These are phyloP conservation scores for Carpinus viminea DNA, from an alignment of 306 rosid genomes.

Conservation along the genomic window DNA sequence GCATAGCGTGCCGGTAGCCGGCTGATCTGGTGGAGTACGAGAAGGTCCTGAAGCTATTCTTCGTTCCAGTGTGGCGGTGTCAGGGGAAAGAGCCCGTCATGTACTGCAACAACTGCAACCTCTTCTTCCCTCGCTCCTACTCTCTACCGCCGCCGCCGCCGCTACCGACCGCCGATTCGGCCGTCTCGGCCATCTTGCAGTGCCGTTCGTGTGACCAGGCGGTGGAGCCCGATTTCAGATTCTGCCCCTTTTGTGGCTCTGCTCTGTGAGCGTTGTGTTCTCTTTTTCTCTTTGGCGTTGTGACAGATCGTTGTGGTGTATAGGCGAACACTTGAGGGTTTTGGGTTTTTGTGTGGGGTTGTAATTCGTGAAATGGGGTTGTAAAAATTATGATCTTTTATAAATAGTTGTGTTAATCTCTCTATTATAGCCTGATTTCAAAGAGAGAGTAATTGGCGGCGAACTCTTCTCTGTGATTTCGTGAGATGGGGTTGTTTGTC, in stretches of 20 bases:
- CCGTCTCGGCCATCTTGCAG: constrained; percentile 33
- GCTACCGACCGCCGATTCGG: constrained; percentile 4
- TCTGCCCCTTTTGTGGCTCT: constrained; percentile 85
- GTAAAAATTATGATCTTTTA: background rate
- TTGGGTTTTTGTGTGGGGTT: constrained; percentile 3
- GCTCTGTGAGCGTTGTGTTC: constrained; percentile 33
- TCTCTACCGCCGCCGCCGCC: constrained; percentile 51
- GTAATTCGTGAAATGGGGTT: too few relatives aligned
- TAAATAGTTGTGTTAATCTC: too few relatives aligned
- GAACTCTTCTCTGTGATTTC: too few relatives aligned
- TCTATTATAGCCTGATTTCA: too few relatives aligned
- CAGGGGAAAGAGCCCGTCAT: constrained; percentile 64
- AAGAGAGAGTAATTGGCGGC: too few relatives aligned
- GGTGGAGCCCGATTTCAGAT: constrained; percentile 61
- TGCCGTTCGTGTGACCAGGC: constrained; percentile 63
- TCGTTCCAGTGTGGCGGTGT: constrained; percentile 89
- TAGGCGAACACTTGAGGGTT: background rate
- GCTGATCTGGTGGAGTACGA: constrained; percentile 79
- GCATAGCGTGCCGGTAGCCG: constrained; percentile 56
- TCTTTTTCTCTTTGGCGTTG: background rate
- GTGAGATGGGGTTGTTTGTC: too few relatives aligned
- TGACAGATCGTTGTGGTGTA: background rate
- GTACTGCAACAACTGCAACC: constrained; percentile 62
- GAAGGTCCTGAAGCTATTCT: constrained; percentile 78
- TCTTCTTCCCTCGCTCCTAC: constrained; percentile 54